Base-by-base conservation (phyloP, 352 stramenopile genomes). In the Phytopythium ostracodes region DNA sequence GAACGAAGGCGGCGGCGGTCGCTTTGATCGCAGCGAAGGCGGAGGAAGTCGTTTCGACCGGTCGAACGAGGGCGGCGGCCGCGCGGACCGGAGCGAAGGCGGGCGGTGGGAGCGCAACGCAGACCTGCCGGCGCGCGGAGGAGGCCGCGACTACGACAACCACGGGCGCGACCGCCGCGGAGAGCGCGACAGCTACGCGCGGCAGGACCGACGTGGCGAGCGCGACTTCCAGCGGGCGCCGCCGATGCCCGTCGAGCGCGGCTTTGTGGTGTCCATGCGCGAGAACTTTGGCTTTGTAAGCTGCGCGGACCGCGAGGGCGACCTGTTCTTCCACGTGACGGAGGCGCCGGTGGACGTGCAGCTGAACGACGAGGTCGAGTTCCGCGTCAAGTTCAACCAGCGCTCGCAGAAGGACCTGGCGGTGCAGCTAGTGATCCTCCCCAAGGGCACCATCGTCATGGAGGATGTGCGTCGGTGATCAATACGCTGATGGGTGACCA, bases 241-340 rank as follows among this genome's bases (percentile, higher is more conserved):
- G 58, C 57, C 75, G 20, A 20, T 75, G 64, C 69, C 60, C 22
- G 58, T 72, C 0, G 74, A 77, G 51, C 73, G 73, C 58, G 76
- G 70, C 40, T 69, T 81, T 22, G 68, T 81, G 40, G 72, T 81
- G 29, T 71, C 75, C 10, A 77, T 87, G 49, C 81, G 74, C 55
- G 77, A 84, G 33, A 82, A 67, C 31, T 87, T 87, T 53, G 77
- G 77, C 46, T 87, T 87, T 56, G 73, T 87, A 33, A 80, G 81
- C 63, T 78, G 79, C 56, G 64, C 87, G 62, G 81, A 88, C 11
- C 72, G 79, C 55, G 79, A 93, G 17, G 79, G 77, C 24, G 84
- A 93, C 42, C 54, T 91, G 46, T 93, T 93, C 66, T 93, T 93
- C 69, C 84, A 93, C 70, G 85, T 91, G 38, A 86, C 79, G 10